These are phyloP conservation scores for Theileria equi DNA, from an alignment of 169 alveolate genomes.

Conservation along the genomic window DNA sequence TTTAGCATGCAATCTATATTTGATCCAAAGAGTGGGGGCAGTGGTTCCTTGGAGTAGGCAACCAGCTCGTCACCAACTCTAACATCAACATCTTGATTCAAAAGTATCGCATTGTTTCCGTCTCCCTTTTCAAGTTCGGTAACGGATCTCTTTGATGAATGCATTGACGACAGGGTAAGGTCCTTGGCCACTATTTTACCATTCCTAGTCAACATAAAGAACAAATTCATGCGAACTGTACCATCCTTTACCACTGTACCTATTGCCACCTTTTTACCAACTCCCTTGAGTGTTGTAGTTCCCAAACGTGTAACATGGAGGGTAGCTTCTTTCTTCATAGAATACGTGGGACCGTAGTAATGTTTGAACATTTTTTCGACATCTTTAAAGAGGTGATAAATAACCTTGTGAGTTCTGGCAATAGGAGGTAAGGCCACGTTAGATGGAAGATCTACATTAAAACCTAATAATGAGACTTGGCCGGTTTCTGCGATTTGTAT, in stretches of 20 bases:
- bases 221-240: constrained; percentile 23
- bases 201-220: constrained; percentile 53
- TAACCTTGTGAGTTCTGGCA: constrained; percentile 80
- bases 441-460: constrained; percentile 6
- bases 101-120: constrained; percentile 50
- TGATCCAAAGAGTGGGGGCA: constrained; percentile 51
- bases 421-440: constrained; percentile 39
- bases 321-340: constrained; percentile 61
- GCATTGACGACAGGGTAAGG: constrained; percentile 66
- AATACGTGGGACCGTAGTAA: constrained; percentile 62
- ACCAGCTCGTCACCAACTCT: constrained; percentile 51
- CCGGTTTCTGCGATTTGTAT: constrained; percentile 66
- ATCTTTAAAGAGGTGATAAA: constrained; percentile 82
- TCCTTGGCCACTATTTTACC: constrained; percentile 49
- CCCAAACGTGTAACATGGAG: constrained; percentile 71
- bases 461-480: constrained; percentile 35
- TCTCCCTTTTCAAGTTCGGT: constrained; percentile 64
- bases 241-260: constrained; percentile 71
- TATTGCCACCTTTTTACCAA: constrained; percentile 63
- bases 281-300: constrained; percentile 58
- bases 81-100: constrained; percentile 20
- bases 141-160: constrained; percentile 60
- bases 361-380: constrained; percentile 66
- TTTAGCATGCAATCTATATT: constrained; percentile 20
- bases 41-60: constrained; percentile 56